phyloP scores from a whole-genome alignment of 768 basidiomycete genomes.

The Amanita inopinata region DNA sequence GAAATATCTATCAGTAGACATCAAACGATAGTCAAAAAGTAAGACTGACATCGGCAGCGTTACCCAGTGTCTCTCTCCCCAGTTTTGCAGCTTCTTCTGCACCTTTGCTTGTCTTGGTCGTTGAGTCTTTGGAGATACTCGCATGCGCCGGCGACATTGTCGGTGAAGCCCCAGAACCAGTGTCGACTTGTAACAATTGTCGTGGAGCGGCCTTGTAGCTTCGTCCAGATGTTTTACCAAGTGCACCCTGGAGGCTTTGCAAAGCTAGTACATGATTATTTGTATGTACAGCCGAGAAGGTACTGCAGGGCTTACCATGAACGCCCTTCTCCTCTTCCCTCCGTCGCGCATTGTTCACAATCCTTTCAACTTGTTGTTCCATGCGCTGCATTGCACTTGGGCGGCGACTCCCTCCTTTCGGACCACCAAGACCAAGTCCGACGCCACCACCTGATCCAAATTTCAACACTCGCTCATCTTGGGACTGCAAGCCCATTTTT shows the following conservation, averaged over 20 bases:
- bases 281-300: no score
- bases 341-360: slow-evolving; percentile 84
- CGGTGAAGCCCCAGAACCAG: slow-evolving; percentile 33
- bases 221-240: slow-evolving; percentile 89
- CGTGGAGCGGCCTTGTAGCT: slow-evolving; percentile 96
- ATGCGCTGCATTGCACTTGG: slow-evolving; percentile 87
- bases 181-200: slow-evolving; percentile 85
- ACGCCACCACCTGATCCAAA: slow-evolving; percentile 79
- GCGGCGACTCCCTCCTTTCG: slow-evolving; percentile 57
- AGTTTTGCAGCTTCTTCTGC: slow-evolving; percentile 69
- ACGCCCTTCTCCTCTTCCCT: slow-evolving; percentile 79
- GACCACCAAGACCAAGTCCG: slow-evolving; percentile 62
- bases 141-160: slow-evolving; percentile 34
- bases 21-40: not conserved
- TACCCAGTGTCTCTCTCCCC: slow-evolving; percentile 63
- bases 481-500: slow-evolving; percentile 60
- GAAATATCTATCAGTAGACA: slow-evolving; percentile 1
- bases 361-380: slow-evolving; percentile 92
- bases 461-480: slow-evolving; percentile 75
- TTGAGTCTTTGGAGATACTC: slow-evolving; percentile 46
- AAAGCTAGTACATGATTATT: slow-evolving; percentile 32
- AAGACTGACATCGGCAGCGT: slow-evolving; percentile 40
- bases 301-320: slow-evolving; percentile 29
- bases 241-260: slow-evolving; percentile 81
- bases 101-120: slow-evolving; percentile 39